phyloP scores from a whole-genome alignment of 208 protist genomes.

The Leishmania aethiopica region DNA sequence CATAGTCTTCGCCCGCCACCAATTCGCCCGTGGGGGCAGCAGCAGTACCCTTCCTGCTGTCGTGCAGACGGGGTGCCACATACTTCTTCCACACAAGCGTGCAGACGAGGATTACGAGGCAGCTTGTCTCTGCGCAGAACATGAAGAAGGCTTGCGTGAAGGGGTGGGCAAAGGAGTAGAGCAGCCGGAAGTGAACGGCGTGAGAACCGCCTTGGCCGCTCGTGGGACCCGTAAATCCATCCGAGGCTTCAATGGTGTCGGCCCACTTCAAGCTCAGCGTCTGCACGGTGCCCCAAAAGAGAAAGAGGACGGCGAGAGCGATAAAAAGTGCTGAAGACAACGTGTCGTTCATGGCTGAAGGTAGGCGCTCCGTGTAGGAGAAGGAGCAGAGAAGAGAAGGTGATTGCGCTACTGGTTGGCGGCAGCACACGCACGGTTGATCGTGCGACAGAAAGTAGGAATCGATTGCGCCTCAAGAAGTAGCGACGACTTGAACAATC shows the following conservation, averaged over 20 bases:
- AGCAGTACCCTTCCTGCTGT: background rate
- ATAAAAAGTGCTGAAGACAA: conserved; percentile 6
- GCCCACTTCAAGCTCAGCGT: conserved; percentile 64
- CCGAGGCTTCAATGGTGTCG: conserved; percentile 38
- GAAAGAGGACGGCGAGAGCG: conserved; percentile 37
- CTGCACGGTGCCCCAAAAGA: conserved; percentile 63
- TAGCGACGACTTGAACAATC: background rate
- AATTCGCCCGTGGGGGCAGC: conserved; percentile 8
- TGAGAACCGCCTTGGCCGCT: background rate
- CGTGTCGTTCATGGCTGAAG: conserved; percentile 5
- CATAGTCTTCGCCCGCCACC: conserved; percentile 40
- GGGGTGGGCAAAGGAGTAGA: conserved; percentile 74
- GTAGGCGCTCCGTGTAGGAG: background rate
- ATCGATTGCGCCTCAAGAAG: background rate
- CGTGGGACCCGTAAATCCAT: conserved; percentile 26
- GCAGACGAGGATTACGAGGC: conserved; percentile 54
- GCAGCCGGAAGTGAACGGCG: conserved; percentile 16
- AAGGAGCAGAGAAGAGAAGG: background rate
- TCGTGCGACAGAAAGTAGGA: background rate
- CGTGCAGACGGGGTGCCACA: conserved; percentile 9
- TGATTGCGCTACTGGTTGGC: background rate
- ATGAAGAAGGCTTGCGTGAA: conserved; percentile 87
- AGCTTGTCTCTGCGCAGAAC: conserved; percentile 77
- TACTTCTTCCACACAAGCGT: conserved; percentile 36
- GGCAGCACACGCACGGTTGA: background rate